A percentile compares a stretch with the other conserved stretches of the same genome.
Conservation (phyloP, 768 basidiomycete species). For the Trametopsis cervina region DNA sequence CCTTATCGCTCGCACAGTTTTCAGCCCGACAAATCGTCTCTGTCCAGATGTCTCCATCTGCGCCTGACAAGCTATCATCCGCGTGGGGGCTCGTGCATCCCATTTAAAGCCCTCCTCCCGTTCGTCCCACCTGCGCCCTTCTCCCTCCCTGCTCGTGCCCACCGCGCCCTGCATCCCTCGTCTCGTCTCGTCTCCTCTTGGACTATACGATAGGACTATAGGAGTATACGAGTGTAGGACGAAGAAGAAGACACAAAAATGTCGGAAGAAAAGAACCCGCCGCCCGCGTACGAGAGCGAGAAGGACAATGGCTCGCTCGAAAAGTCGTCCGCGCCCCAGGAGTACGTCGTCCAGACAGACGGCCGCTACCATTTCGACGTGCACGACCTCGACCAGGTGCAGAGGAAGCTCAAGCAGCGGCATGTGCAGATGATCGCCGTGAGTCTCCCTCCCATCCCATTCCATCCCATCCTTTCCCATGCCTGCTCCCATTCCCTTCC, state of each 20-base stretch:
- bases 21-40: too few relatives aligned
- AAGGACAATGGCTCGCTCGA: conserved; percentile 19
- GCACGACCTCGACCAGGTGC: conserved; percentile 64
- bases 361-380: conserved; percentile 40
- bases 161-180: neutral
- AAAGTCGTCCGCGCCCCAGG: conserved; percentile 16
- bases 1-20: neutral
- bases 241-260: neutral
- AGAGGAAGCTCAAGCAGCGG: conserved; percentile 66
- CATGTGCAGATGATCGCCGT: conserved; percentile 83
- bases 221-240: too few relatives aligned
- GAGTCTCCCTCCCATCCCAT: too few relatives aligned
- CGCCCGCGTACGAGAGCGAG: conserved; percentile 15
- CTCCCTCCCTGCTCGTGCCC: neutral
- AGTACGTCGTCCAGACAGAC: conserved; percentile 19
- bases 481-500: neutral
- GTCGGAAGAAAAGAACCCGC: neutral
- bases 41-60: neutral
- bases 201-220: too few relatives aligned
- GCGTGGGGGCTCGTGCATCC: too few relatives aligned
- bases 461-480: too few relatives aligned
- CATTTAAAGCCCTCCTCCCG: too few relatives aligned
- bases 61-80: neutral
- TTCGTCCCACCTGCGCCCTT: neutral
- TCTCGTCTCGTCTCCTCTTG: neutral